Evolutionary conservation across 2,329 filamentous ascomycete genomes (phyloP), one percentile per base, ranked within the genome.

Genomic region (Botrytis tulipae): DNA sequence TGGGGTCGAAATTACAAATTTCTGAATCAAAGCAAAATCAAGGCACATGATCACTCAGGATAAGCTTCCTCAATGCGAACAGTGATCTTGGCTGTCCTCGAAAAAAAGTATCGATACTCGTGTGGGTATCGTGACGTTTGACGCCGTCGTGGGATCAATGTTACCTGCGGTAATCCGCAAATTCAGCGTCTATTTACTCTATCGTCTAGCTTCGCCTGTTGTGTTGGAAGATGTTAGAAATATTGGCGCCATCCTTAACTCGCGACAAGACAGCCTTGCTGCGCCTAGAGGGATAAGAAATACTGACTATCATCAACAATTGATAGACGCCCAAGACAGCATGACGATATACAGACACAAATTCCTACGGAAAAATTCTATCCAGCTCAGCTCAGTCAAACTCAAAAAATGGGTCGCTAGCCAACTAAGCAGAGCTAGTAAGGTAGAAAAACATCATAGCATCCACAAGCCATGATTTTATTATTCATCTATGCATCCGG

Each of bases 371-470:
- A 54, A 22, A 40, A 68, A 42, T 42, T 54, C 22, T 29, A 40
- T 67, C 60, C 25, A 54, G 25, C 7, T 29, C 63, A 67, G 35
- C 46, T 32, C 46, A 67, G 10, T 22, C 42, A 40, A 40, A 37
- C 4, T 51, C 48, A 42, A 57, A 32, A 54, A 68, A 40, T 68
- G 65, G 48, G 48, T 42, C 48, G 65, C 46, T 40, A 9, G 46
- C 65, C 46, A 42, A 40, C 65, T 42, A 68, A 18, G 37, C 32
- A 40, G n/a, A 29, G 35, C 65, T 68, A 68, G 35, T 68, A n/a
- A 54, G 40, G 35, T 29, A 54, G 22, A 54, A 68, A 32, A 5
- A 68, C 48, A 68, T 42, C 35, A 68, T 68, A n/a, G 48, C 35
- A 57, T 9, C 46, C 65, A 29, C 35, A 68, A 32, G 48, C 51